Evolutionary conservation across 257 asterid genomes (phyloP).

Genomic region (Haberlea rhodopensis): DNA sequence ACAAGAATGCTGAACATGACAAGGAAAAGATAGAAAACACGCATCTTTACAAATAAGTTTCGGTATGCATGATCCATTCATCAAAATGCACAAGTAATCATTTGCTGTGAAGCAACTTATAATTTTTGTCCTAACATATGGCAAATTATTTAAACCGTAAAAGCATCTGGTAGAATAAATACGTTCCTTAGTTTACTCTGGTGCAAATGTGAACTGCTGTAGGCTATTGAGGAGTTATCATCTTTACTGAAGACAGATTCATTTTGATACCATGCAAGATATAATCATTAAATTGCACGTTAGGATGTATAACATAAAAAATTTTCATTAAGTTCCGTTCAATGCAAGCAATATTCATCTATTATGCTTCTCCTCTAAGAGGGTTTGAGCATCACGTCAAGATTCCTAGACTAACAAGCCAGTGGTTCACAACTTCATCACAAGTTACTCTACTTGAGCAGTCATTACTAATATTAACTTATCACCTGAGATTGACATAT

Average conservation of each 20-base stretch:
- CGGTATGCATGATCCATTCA: not conserved
- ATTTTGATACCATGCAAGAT: not conserved
- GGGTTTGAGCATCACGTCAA: not conserved
- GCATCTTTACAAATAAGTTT: not conserved
- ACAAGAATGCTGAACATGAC: constrained; percentile 3
- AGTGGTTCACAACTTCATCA: not conserved
- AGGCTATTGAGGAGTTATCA: too few relatives aligned
- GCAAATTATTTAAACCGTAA: not conserved
- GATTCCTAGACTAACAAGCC: not conserved
- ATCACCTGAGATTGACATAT: not conserved
- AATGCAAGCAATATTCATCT: not conserved
- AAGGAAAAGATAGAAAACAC: constrained; percentile 7
- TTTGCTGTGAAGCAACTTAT: not conserved
- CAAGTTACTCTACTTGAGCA: not conserved
- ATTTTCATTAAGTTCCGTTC: not conserved
- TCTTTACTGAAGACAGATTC: too few relatives aligned
- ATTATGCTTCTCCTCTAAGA: not conserved
- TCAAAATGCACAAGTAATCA: too few relatives aligned
- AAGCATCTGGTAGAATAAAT: too few relatives aligned
- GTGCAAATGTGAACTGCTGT: not conserved
- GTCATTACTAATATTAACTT: too few relatives aligned
- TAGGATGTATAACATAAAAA: too few relatives aligned
- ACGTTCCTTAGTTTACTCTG: not conserved
- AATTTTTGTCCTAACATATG: not conserved
- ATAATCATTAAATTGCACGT: not conserved